Evolutionary conservation across 345 rosid genomes (phyloP).

Genomic region (Citrus hindsii): DNA sequence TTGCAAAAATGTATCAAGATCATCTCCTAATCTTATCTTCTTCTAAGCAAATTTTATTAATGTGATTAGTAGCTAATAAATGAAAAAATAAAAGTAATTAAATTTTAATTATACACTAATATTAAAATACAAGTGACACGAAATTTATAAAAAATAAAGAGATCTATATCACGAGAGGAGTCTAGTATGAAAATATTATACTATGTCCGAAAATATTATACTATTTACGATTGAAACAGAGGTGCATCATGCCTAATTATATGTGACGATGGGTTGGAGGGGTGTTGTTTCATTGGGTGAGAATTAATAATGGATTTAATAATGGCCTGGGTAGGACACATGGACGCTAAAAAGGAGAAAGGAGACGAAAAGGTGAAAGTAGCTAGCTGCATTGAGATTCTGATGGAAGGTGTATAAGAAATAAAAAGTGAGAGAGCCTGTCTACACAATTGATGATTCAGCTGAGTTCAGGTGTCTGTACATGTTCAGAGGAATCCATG

Average conservation of each 20-base stretch:
- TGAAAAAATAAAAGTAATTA: too few species aligned
- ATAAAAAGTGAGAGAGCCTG: neutral
- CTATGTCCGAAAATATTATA: neutral
- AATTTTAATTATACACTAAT: rapidly evolving
- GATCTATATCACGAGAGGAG: too few species aligned
- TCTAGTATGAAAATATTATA: neutral
- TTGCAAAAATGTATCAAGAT: neutral
- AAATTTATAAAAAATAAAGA: too few species aligned
- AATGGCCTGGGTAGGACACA: slow-evolving; percentile 31
- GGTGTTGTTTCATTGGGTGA: slow-evolving; percentile 32
- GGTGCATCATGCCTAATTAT: slow-evolving; percentile 22
- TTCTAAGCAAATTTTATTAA: too few species aligned
- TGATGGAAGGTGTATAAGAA: slow-evolving; percentile 15
- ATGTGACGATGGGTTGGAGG: slow-evolving; percentile 10
- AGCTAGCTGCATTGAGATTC: slow-evolving; percentile 30
- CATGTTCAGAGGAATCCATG: slow-evolving; percentile 60
- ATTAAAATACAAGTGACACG: too few species aligned
- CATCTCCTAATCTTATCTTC: rapidly evolving
- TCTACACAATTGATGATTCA: neutral
- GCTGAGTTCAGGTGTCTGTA: slow-evolving; percentile 28
- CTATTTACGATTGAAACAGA: neutral
- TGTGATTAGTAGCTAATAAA: too few species aligned
- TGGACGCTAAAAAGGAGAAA: slow-evolving; percentile 32
- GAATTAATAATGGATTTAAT: neutral
- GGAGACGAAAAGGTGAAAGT: slow-evolving; percentile 40